Base-by-base conservation (phyloP, 805 yeast species). In the Candida awuae region DNA sequence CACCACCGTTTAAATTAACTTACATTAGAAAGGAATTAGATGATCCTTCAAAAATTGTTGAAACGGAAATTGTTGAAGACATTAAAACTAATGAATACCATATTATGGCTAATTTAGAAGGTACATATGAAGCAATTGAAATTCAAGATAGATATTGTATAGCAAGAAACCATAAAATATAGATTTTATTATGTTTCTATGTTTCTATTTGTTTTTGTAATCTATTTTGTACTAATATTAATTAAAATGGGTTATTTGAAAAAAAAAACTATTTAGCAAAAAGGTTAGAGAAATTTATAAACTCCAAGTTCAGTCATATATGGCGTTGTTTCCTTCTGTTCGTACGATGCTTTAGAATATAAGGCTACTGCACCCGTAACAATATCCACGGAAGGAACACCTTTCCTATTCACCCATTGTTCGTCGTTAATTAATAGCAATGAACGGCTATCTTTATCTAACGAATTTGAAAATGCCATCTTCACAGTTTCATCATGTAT, bases 81-180 rank as follows among this genome's bases (percentile, higher is more conserved):
- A 84, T 92, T 32, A 65, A 73, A 61, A 80, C 73, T 2, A 64
- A 77, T 52, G 84, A 79, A 50, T 77, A 85, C 55, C 70, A 77
- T 38, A 80, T 84, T 7, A 65, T 70, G 53, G 90, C 95, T 2
- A 82, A 84, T 49, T 63, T 85, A 47, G 96, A 88, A 58, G 99
- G 99, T 33, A 81, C 85, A 3, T 92, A 92, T 55, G 95, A 88
- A 59, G 97, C 97, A 6, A 73, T 86, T 32, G 87, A 81, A 54
- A 76, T 92, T n/a, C 75, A 75, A 32, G 99, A 92, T 62, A 81
- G 84, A 8, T 82, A 65, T 59, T 92, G 99, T 67, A 45, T 55
- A 33, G 66, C 66, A 9, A 59, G 58, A 46, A 62, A 59, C 29
- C 56, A 29, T 14, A 36, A 34, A 34, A 32, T 32, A 27, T 36